Base-by-base conservation (phyloP, 768 basidiomycete species). In the Phlebiopsis flavidoalba region DNA sequence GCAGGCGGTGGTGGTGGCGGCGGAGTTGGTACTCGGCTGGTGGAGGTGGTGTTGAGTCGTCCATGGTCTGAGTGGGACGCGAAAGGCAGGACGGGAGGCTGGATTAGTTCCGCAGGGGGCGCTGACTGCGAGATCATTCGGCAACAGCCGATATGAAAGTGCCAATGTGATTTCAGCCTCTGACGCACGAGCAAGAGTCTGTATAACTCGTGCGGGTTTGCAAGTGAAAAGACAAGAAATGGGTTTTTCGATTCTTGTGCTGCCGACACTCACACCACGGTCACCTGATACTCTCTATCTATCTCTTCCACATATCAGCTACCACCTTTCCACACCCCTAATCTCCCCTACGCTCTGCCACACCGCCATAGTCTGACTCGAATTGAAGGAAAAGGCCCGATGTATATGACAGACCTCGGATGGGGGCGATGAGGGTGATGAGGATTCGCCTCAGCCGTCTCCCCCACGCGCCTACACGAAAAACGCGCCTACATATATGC, bases 1-100 rank as follows among this genome's bases (percentile, higher is more conserved):
- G 74, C 65, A 5, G 73, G 61, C 7, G 83, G 80, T 0, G 80
- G 80, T 3, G 83, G 79, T 2, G 85, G 82, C 1, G 82, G 77
- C 1, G 80, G 69, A 0, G 65, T n/a, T 68, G 3, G 70, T 52
- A n/a, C 0, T 75, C 74, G 49, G 72, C 70, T 40, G 79, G 75
- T 47, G 73, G 70, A 22, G 70, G 68, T 69, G 70, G 65, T 5
- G 67, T 61, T 2, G 67, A 59, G 49, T 72, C 70, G 66, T 67
- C 70, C 73, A 73, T 74, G 37, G 58, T 31, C 43, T 45, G 55
- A n/a, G 37, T 19, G 24, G n/a, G 40, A 21, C 37, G 40, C 10
- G 11, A 35, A 45, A 12, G 24, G 53, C 35, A 37, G 31, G 36
- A 19, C 26, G 31, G 52, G 31, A 21, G 35, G 5, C 31, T 36